Base-by-base conservation (phyloP, 108 stramenopile genomes). In the Epithemia pelagica region DNA sequence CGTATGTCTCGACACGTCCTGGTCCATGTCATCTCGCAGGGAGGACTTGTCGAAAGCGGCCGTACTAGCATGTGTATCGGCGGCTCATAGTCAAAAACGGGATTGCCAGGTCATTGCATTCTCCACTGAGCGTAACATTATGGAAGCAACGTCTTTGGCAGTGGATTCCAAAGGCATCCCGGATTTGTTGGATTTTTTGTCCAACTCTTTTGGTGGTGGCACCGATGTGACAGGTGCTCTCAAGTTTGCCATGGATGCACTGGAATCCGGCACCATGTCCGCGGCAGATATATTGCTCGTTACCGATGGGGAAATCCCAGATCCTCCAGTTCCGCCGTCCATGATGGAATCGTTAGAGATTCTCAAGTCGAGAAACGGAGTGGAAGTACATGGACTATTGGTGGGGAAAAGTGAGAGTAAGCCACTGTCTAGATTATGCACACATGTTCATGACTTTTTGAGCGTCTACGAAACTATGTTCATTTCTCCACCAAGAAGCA, bases 151-250 rank as follows among this genome's bases (percentile, higher is more conserved):
- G 2, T 30, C 57, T 19, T 75, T 85, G 19, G 56, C 75, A 0
- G 76, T 80, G 10, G 73, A 90, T 61, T 30, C 71, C 15, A 67
- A 69, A 19, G 82, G 89, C 0, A 60, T 90, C 30, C 54, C 30
- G 27, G 64, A 76, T 23, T 64, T 90, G 33, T 73, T 90, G 5
- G 80, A 84, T 26, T 90, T 90, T 65, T 68, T 90, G 10, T 76
- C 81, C 1, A 67, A 77, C 63, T 76, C 78, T 2, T 90, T 90
- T 75, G 83, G 82, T 59, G 89, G 89, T 27, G 89, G 89, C 0
- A 90, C 86, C 2, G 89, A 90, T 64, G 86, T 90, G 18, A 86
- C 85, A 1, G 83, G 84, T 0, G 86, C 89, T 19, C 66, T 90
- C 28, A 81, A 72, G 56, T 75, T 61, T 66, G 84, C 78, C 20